Conservation (phyloP, 164 flowering plant species). For the Annona squamosa region DNA sequence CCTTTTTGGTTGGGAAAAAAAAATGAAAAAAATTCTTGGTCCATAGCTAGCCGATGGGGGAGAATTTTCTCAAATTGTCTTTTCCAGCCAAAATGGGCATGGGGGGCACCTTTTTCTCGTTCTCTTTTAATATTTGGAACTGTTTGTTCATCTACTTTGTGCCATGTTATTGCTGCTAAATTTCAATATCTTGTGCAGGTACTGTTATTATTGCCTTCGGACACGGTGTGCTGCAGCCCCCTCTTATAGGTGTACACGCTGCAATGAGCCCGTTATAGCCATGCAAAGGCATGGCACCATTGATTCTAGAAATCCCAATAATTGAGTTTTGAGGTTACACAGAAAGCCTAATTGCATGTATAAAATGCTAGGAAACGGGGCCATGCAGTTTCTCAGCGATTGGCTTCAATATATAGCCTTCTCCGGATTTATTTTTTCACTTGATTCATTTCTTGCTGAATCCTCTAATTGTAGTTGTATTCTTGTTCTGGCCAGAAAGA, state of each 20-base stretch:
- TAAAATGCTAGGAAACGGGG: not conserved
- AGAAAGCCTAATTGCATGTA: not conserved
- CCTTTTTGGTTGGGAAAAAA: not conserved
- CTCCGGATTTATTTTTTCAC: not conserved
- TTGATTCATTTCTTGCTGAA: not conserved
- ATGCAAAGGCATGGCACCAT: conserved; percentile 61
- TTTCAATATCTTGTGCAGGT: conserved; percentile 15
- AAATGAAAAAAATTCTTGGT: not conserved
- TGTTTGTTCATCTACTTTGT: not conserved
- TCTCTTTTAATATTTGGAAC: not conserved
- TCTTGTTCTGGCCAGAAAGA: not conserved
- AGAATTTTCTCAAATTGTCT: no score
- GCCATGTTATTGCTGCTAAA: not conserved
- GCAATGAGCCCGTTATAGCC: conserved; percentile 76
- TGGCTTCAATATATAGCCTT: not conserved
- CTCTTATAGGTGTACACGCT: conserved; percentile 68
- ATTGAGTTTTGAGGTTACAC: conserved; percentile 19
- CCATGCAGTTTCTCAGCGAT: not conserved
- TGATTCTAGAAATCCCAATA: conserved; percentile 18
- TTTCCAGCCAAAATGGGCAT: no score
- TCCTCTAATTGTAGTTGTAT: not conserved
- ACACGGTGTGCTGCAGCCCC: conserved; percentile 72
- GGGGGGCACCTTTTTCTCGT: no score
- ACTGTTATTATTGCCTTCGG: conserved; percentile 80
- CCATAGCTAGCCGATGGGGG: not conserved